These are phyloP conservation scores for Mycena capillaripes DNA, from an alignment of 768 basidiomycete species.

Conservation along the genomic window DNA sequence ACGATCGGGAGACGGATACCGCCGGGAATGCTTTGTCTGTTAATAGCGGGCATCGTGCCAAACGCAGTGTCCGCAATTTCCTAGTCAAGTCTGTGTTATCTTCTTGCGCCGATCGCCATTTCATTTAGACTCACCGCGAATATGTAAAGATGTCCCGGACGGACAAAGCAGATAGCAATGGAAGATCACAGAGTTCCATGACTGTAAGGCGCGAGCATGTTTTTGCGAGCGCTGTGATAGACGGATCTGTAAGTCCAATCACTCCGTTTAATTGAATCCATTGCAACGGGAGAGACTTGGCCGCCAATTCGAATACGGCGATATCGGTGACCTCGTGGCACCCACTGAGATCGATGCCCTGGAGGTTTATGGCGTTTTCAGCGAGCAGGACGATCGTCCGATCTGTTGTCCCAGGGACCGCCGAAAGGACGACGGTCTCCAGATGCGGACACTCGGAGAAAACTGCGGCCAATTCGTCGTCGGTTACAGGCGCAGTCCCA, in stretches of 20 bases:
- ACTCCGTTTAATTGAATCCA: slow-evolving; percentile 83
- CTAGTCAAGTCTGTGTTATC: slow-evolving; percentile 49
- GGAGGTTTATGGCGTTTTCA: slow-evolving; percentile 71
- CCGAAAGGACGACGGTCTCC: slow-evolving; percentile 76
- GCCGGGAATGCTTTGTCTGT: slow-evolving; percentile 89
- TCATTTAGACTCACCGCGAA: slow-evolving; percentile 61
- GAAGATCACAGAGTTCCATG: slow-evolving; percentile 82
- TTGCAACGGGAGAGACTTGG: slow-evolving; percentile 75
- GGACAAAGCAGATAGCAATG: slow-evolving; percentile 75
- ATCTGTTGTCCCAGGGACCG: slow-evolving; percentile 78
- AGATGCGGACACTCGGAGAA: slow-evolving; percentile 75
- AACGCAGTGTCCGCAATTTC: slow-evolving; percentile 79
- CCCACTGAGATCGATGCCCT: slow-evolving; percentile 81
- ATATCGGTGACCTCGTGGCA: slow-evolving; percentile 85
- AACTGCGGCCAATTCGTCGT: slow-evolving; percentile 71
- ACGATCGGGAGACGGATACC: slow-evolving; percentile 69
- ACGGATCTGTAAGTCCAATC: slow-evolving; percentile 69
- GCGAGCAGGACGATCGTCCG: slow-evolving; percentile 76
- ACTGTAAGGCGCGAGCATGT: slow-evolving; percentile 85
- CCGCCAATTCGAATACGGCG: slow-evolving; percentile 80
- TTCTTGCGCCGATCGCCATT: slow-evolving; percentile 6
- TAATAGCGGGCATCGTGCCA: slow-evolving; percentile 83
- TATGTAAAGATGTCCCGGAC: slow-evolving; percentile 88
- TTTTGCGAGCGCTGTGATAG: slow-evolving; percentile 79
- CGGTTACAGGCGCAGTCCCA: slow-evolving; percentile 53